These are phyloP conservation scores for Porphyra umbilicalis DNA, from an alignment of 31 red algal species.

Conservation along the genomic window DNA sequence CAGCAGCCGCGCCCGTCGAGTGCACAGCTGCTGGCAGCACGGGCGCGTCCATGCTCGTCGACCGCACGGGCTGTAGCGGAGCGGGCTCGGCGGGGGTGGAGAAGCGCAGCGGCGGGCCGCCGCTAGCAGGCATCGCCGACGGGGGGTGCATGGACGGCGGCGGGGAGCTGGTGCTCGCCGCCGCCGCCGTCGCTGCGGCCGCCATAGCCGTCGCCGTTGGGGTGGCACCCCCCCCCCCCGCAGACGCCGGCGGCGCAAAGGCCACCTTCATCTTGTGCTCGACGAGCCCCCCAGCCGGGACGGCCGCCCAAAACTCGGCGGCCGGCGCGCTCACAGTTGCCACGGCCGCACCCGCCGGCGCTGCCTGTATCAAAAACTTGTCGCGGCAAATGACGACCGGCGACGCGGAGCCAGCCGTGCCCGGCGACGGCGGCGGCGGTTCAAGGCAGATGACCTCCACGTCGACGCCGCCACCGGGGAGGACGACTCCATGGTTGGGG, in stretches of 20 bases:
- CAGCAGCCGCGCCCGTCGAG: background rate
- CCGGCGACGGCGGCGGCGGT: background rate
- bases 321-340: background rate
- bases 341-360: background rate
- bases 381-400: slow-evolving; percentile 6
- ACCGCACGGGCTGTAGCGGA: background rate
- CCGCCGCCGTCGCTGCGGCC: background rate
- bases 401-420: background rate
- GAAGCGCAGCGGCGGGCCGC: background rate
- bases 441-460: background rate
- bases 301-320: background rate
- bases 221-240: background rate
- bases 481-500: slow-evolving; percentile 13
- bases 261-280: background rate
- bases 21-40: background rate
- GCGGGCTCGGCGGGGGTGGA: background rate
- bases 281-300: background rate
- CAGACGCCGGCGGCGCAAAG: background rate
- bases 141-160: background rate
- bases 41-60: background rate
- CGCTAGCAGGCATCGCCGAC: background rate
- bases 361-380: slow-evolving; percentile 16
- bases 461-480: background rate
- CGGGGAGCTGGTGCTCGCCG: background rate
- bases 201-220: background rate